phyloP scores from a whole-genome alignment of 2,329 filamentous ascomycete species.

The Penicillium decumbens region DNA sequence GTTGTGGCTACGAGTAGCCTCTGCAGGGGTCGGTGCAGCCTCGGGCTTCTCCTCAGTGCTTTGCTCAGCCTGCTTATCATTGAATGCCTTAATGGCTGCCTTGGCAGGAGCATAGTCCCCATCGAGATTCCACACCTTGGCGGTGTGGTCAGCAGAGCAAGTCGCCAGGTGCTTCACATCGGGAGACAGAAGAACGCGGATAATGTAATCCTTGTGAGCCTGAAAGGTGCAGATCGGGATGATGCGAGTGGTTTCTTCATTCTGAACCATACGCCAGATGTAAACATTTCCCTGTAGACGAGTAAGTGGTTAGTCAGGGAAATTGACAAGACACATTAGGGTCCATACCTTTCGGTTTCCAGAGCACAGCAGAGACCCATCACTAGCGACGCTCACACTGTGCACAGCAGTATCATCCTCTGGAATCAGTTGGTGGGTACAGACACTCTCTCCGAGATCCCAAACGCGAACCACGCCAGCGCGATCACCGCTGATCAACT shows the following conservation, averaged over 20 bases:
- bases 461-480: constrained; percentile 90
- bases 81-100: constrained; percentile 27
- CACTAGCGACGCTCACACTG: constrained; percentile 91
- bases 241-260: constrained; percentile 74
- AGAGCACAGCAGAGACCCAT: constrained; percentile 86
- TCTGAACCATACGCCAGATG: constrained; percentile 89
- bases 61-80: constrained; percentile 17
- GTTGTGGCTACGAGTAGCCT: constrained; percentile 17
- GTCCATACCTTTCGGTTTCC: constrained; percentile 78
- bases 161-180: constrained; percentile 93
- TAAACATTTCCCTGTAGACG: constrained; percentile 78
- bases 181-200: constrained; percentile 81
- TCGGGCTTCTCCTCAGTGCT: constrained; percentile 12
- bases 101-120: constrained; percentile 50
- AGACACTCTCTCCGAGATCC: constrained; percentile 96
- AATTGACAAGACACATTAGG: neutral
- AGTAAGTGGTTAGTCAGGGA: neutral
- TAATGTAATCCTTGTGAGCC: constrained; percentile 89
- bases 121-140: constrained; percentile 94
- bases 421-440: constrained; percentile 90
- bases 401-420: constrained; percentile 92
- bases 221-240: constrained; percentile 83
- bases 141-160: constrained; percentile 88
- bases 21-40: constrained; percentile 16
- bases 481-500: constrained; percentile 93